Base-by-base conservation (phyloP, 306 rosid genomes). In the Hippophae tibetana region DNA sequence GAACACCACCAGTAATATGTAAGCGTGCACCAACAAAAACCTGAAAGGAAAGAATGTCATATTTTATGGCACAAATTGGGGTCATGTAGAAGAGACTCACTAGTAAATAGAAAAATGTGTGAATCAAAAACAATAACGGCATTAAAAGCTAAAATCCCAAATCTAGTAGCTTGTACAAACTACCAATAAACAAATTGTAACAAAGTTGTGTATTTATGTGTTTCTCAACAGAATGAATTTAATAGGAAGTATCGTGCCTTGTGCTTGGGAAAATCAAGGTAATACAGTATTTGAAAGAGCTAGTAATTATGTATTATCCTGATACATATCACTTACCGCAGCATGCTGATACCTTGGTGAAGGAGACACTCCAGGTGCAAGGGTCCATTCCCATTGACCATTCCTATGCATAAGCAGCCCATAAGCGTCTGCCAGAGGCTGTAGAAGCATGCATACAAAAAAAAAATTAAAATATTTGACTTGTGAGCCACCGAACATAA, bases 351-450 rank as follows among this genome's bases (percentile, higher is more conserved):
- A 93, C 72, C 99, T 86, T 53, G 94, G 84, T 58, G 99, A 89
- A 56, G 99, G 97, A 72, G 99, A 93, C 67, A 88, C 99, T 67
- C 97, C 99, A 43, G 99, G 99, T 62, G 99, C 99, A 65, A 84
- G 95, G 63, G 97, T 93, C 99, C 99, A 93, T 65, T 93, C 99
- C 99, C 99, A 93, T 75, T 81, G 90, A 59, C 97, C 95, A 77
- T 84, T 93, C 73, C 97, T 82, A 81, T 93, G 99, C 97, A 89
- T 84, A 56, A 93, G 88, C 68, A 93, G 69, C 75, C 99, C 99
- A 71, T 93, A 93, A 66, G 99, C 99, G 61, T 93, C 99, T 62
- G 87, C 86, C 18, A 86, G 76, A 5, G 99, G 89, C 99, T 93
- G 86, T 49, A 44, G 56, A 80, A 44, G 47, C 50, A 77, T 44